Conservation (phyloP, 1,139 yeast genomes). For the Pichiaceae sp. region DNA sequence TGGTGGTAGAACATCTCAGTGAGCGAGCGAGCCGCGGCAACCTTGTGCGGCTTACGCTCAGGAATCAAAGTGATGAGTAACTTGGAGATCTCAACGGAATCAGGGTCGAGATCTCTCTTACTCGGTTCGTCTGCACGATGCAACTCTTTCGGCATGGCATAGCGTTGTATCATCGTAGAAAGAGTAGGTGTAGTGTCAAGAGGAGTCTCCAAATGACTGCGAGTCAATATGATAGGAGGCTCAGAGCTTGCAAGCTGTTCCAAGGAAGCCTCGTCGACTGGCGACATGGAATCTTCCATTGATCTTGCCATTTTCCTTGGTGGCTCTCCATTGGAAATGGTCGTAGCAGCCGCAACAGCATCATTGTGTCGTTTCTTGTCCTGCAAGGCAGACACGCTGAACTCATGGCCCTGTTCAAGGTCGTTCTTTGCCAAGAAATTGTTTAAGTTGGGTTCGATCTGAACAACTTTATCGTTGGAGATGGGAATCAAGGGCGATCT, state of each 20-base stretch:
- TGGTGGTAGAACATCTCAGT: conserved; percentile 84
- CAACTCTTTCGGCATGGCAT: conserved; percentile 13
- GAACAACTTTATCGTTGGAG: conserved; percentile 26
- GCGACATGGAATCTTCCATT: background rate
- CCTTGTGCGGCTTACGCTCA: conserved; percentile 38
- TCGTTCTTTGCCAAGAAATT: conserved; percentile 38
- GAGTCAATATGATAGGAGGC: background rate
- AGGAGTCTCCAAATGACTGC: conserved; percentile 8
- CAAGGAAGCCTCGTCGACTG: background rate
- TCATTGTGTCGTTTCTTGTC: conserved; percentile 12
- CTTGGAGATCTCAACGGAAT: conserved; percentile 29
- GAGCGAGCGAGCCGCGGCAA: conserved; percentile 55
- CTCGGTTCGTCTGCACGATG: conserved; percentile 20
- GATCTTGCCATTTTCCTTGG: background rate
- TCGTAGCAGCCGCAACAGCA: background rate
- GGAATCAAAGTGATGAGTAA: conserved; percentile 35
- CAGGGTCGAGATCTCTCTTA: conserved; percentile 22
- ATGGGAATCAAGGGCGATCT: conserved; percentile 34
- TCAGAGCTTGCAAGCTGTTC: background rate
- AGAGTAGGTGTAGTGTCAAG: conserved; percentile 21
- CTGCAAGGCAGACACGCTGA: conserved; percentile 23
- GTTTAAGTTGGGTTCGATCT: conserved; percentile 30
- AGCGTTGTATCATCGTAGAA: conserved; percentile 19
- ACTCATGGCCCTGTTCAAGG: conserved; percentile 31
- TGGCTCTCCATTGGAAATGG: background rate